Evolutionary conservation across 106 monocot genomes (phyloP).

Genomic region (Apostasia ramifera): DNA sequence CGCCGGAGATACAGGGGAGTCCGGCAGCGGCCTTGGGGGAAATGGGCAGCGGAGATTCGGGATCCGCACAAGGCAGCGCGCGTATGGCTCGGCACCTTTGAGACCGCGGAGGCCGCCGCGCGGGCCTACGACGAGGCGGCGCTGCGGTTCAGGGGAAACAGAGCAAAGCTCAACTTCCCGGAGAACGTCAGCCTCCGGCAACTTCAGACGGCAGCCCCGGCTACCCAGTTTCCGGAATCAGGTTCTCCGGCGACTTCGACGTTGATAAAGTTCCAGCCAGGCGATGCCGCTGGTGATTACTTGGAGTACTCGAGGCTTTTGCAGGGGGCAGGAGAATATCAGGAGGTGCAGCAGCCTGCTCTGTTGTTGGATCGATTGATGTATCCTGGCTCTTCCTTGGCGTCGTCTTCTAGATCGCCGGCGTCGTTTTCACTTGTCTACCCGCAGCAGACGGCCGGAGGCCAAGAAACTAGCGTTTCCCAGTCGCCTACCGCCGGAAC

Average conservation of each 20-base stretch:
- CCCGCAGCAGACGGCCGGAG: not conserved
- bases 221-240: not conserved
- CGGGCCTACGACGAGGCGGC: slow-evolving; percentile 64
- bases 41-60: slow-evolving; percentile 70
- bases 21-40: slow-evolving; percentile 67
- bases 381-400: not conserved
- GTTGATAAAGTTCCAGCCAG: not conserved
- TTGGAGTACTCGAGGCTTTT: slow-evolving; percentile 30
- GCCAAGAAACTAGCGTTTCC: not conserved
- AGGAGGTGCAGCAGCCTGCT: not conserved
- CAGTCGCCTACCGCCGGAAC: not conserved
- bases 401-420: slow-evolving; percentile 1
- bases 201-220: not conserved
- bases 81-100: slow-evolving; percentile 71
- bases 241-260: slow-evolving; percentile 9
- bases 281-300: slow-evolving; percentile 8
- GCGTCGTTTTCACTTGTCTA: not conserved
- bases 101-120: slow-evolving; percentile 59
- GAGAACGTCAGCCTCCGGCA: slow-evolving; percentile 10
- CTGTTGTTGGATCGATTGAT: slow-evolving; percentile 10
- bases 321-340: slow-evolving; percentile 18
- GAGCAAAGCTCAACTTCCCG: slow-evolving; percentile 67
- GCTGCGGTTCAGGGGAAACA: slow-evolving; percentile 43
- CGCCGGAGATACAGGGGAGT: slow-evolving; percentile 49
- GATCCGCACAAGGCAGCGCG: slow-evolving; percentile 61